Evolutionary conservation across 108 stramenopile species (phyloP), one percentile per base, ranked within the genome.

Genomic region (Skeletonema costatum): DNA sequence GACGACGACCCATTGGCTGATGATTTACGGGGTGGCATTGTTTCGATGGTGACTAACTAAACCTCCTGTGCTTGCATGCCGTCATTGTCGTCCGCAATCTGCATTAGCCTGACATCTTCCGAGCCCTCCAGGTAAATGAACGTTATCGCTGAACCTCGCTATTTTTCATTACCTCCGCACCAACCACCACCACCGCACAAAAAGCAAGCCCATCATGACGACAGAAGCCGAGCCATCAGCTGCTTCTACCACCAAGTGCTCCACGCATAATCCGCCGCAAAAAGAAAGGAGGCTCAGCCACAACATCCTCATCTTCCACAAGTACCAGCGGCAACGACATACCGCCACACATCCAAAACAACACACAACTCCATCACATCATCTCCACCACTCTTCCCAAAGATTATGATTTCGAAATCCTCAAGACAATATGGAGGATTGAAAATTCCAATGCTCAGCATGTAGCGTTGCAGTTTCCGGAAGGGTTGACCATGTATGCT

Each of bases 391-490:
- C 80, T 39, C 85, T 94, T 9, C 96, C 96, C 9, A n/a, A 50
- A 5, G 89, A 90, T 58, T 95, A 97, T 64, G 76, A 82, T 5
- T 94, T 93, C 83, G 94, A 94, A 81, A 77, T 99, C 39, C 84
- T 74, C 60, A 99, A 99, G 75, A 96, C 96, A 1, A 85, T 99
- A 25, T 89, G 89, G 77, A 82, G 94, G 5, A 90, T 98, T 29
- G 70, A 86, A 31, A 78, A 84, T 51, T 56, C 78, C 25, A 41
- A 73, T 19, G 88, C 93, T 8, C 62, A 32, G 4, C 81, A 84
- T 76, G 90, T 99, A 29, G 97, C 98, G 9, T 87, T 99, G 66
- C 98, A 99, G 77, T 88, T 99, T 82, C 99, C 99, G 1, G 99
- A 99, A 85, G 99, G 99, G 7, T 69, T 99, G 32, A 80, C 98